A percentile compares a stretch with the other conserved stretches of the same genome.
These are phyloP conservation scores for Microbotryomycetes sp. DNA, from an alignment of 1,284 basidiomycete genomes.

Conservation along the genomic window DNA sequence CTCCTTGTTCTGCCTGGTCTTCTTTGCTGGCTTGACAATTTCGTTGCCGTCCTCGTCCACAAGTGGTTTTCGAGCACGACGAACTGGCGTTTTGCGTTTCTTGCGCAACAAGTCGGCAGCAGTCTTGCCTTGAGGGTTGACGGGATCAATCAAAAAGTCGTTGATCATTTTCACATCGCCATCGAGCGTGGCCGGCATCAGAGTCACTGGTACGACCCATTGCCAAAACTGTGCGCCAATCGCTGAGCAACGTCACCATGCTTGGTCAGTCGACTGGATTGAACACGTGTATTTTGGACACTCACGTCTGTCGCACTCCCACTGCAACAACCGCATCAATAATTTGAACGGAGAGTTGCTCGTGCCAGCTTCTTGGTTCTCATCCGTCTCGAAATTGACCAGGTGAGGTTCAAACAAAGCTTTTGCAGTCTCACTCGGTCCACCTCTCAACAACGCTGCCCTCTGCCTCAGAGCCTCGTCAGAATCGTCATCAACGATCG, in stretches of 20 bases:
- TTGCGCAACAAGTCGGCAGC: constrained; percentile 58
- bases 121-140: constrained; percentile 66
- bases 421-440: constrained; percentile 60
- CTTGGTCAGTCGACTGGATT: too few species aligned
- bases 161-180: constrained; percentile 61
- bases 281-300: constrained; percentile 25
- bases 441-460: constrained; percentile 37
- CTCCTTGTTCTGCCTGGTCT: constrained; percentile 41
- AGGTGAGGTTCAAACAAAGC: constrained; percentile 51
- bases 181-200: constrained; percentile 57
- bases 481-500: constrained; percentile 47
- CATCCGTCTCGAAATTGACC: constrained; percentile 49
- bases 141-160: constrained; percentile 63
- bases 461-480: constrained; percentile 39
- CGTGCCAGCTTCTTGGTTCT: constrained; percentile 64
- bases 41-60: constrained; percentile 41
- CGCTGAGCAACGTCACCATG: too few species aligned
- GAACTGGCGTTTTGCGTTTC: constrained; percentile 47
- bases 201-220: constrained; percentile 67
- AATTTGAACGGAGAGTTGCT: constrained; percentile 72
- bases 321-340: constrained; percentile 64
- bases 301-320: constrained; percentile 55
- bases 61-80: constrained; percentile 33
- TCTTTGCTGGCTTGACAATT: constrained; percentile 41
- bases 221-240: constrained; percentile 32